These are phyloP conservation scores for Cadophora gregata DNA, from an alignment of 2,329 filamentous ascomycete genomes.

Conservation along the genomic window DNA sequence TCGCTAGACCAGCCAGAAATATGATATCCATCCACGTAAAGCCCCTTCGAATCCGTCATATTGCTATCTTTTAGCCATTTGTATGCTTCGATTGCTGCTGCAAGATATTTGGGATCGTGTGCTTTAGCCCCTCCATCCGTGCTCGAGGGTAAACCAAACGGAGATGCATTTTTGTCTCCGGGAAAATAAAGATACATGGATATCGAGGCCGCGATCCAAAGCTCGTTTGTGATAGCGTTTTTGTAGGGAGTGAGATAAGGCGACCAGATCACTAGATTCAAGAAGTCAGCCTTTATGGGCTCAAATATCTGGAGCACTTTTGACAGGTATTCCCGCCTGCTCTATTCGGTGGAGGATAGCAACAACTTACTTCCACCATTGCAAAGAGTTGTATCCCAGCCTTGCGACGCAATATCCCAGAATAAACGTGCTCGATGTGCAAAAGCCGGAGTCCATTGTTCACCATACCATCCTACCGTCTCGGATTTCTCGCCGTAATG, in stretches of 20 bases:
- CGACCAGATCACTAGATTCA: conserved; percentile 95
- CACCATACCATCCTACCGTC: conserved; percentile 70
- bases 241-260: conserved; percentile 84
- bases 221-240: conserved; percentile 93
- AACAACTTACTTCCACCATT: conserved; percentile 85
- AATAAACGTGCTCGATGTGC: conserved; percentile 85
- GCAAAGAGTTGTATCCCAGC: conserved; percentile 85
- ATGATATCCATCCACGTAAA: conserved; percentile 90
- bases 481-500: conserved; percentile 58
- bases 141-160: conserved; percentile 56
- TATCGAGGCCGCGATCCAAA: conserved; percentile 84
- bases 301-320: too few species aligned
- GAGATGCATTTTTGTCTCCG: conserved; percentile 75
- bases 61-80: conserved; percentile 78
- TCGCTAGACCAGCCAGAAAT: conserved; percentile 66
- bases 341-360: too few species aligned
- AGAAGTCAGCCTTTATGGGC: too few species aligned
- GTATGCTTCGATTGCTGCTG: conserved; percentile 79
- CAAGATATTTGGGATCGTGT: conserved; percentile 67
- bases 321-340: too few species aligned
- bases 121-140: conserved; percentile 41
- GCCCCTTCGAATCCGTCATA: conserved; percentile 77
- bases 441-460: conserved; percentile 76
- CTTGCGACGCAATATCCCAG: conserved; percentile 78
- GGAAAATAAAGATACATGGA: conserved; percentile 91